These are phyloP conservation scores for Monilinia vaccinii-corymbosi DNA, from an alignment of 2,329 filamentous ascomycete genomes.

Conservation along the genomic window DNA sequence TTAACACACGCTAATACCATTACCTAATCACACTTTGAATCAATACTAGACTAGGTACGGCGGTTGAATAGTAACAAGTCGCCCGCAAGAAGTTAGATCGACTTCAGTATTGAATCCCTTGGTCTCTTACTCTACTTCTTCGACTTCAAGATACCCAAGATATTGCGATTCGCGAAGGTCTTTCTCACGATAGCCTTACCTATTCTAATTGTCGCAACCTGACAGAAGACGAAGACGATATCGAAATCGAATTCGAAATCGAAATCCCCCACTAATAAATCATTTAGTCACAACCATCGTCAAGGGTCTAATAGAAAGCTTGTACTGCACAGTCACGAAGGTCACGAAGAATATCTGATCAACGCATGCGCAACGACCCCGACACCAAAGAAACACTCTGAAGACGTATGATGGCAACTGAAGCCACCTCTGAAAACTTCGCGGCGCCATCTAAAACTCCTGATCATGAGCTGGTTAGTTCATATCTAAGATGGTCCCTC, in stretches of 20 bases:
- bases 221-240: not conserved
- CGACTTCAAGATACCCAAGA: not conserved
- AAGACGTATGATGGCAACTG: constrained; percentile 58
- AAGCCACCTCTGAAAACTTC: constrained; percentile 44
- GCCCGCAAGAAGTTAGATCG: not conserved
- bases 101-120: not conserved
- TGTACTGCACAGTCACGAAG: too few species aligned
- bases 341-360: not conserved
- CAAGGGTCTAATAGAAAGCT: constrained; percentile 13
- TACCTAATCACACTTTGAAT: not conserved
- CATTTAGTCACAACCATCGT: not conserved
- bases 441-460: constrained; percentile 26
- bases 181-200: not conserved
- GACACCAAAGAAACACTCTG: constrained; percentile 27
- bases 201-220: not conserved
- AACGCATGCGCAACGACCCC: constrained; percentile 27
- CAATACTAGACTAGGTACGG: not conserved
- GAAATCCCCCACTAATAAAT: not conserved
- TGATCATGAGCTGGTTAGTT: constrained; percentile 29
- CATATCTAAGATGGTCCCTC: not conserved
- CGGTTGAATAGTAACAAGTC: not conserved
- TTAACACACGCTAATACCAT: not conserved
- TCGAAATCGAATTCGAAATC: too few species aligned
- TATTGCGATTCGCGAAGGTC: not conserved
- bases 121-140: not conserved